Percentiles rank a stretch among this genome's conserved stretches.
These are phyloP conservation scores for Mycena capillaripes DNA, from an alignment of 768 basidiomycete species.

Conservation along the genomic window DNA sequence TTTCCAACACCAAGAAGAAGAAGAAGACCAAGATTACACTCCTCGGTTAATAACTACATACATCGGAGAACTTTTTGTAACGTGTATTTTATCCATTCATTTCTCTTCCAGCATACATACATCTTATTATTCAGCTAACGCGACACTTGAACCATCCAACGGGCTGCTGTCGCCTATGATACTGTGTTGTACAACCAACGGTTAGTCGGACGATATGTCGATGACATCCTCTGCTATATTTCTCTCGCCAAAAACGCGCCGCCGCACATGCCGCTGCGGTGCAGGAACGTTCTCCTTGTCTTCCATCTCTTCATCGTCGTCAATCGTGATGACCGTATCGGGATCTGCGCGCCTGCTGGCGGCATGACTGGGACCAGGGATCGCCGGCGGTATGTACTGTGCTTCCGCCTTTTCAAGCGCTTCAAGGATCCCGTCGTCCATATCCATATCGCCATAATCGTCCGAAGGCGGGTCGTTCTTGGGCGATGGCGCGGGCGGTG, in stretches of 20 bases:
- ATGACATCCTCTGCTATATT: slow-evolving; percentile 62
- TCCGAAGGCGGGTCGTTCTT: slow-evolving; percentile 35
- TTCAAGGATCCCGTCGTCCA: slow-evolving; percentile 57
- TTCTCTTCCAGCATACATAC: slow-evolving; percentile 36
- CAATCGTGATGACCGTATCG: slow-evolving; percentile 33
- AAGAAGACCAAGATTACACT: slow-evolving; percentile 79
- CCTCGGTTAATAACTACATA: slow-evolving; percentile 65
- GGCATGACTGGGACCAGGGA: slow-evolving; percentile 3
- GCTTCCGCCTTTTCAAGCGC: slow-evolving; percentile 53
- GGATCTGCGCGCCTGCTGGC: slow-evolving; percentile 39
- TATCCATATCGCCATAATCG: slow-evolving; percentile 50
- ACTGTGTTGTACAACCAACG: slow-evolving; percentile 33
- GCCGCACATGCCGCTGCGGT: slow-evolving; percentile 64
- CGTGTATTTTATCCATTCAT: slow-evolving; percentile 38
- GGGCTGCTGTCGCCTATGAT: slow-evolving; percentile 21
- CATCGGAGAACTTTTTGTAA: slow-evolving; percentile 30
- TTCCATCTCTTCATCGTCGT: slow-evolving; percentile 46
- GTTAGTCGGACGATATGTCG: slow-evolving; percentile 60
- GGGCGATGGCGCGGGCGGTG: background rate
- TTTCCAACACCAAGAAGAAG: slow-evolving; percentile 77
- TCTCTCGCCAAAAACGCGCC: slow-evolving; percentile 47
- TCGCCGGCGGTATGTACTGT: slow-evolving; percentile 28
- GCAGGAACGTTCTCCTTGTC: slow-evolving; percentile 76
- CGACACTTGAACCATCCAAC: slow-evolving; percentile 34
- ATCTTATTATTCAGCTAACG: slow-evolving; percentile 32